phyloP scores from a whole-genome alignment of 1,284 basidiomycete species.

The Cutaneotrichosporon cutaneum region DNA sequence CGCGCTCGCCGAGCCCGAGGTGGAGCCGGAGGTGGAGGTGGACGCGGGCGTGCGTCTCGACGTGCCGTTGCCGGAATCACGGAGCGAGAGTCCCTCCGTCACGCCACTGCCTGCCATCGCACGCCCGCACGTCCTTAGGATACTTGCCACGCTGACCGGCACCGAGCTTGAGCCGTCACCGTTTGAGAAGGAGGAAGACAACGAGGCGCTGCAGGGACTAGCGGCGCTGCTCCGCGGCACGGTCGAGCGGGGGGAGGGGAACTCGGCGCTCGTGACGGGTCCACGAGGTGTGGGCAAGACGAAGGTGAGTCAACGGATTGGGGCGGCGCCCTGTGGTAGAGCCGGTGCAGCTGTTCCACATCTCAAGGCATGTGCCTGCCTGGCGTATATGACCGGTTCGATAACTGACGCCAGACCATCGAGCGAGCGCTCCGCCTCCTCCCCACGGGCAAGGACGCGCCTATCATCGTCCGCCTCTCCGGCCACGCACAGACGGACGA shows the following conservation, averaged over 20 bases:
- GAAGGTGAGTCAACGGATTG: slow-evolving; percentile 58
- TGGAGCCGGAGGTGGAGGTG: slow-evolving; percentile 6
- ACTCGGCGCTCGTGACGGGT: slow-evolving; percentile 81
- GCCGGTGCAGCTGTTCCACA: no score
- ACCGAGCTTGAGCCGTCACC: slow-evolving; percentile 27
- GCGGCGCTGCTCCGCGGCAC: slow-evolving; percentile 68
- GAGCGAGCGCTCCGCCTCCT: slow-evolving; percentile 41
- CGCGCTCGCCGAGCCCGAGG: slow-evolving; percentile 12
- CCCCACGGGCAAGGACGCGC: slow-evolving; percentile 50
- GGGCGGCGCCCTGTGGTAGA: no score
- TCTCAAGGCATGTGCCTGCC: no score
- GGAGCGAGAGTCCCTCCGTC: background rate
- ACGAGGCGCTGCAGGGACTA: slow-evolving; percentile 54
- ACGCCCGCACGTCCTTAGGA: slow-evolving; percentile 25
- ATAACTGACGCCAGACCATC: slow-evolving; percentile 34
- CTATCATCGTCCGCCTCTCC: slow-evolving; percentile 77
- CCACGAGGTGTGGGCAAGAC: slow-evolving; percentile 82
- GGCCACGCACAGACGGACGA: slow-evolving; percentile 82
- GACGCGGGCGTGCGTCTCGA: slow-evolving; percentile 9
- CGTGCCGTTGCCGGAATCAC: background rate
- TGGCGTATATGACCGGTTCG: no score
- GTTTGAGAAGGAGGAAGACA: slow-evolving; percentile 41
- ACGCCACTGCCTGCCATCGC: slow-evolving; percentile 23
- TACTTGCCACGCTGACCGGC: slow-evolving; percentile 39
- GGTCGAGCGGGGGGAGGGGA: slow-evolving; percentile 75